Evolutionary conservation across 2,329 filamentous ascomycete species (phyloP).

Genomic region (Ophidiomyces ophidiicola): DNA sequence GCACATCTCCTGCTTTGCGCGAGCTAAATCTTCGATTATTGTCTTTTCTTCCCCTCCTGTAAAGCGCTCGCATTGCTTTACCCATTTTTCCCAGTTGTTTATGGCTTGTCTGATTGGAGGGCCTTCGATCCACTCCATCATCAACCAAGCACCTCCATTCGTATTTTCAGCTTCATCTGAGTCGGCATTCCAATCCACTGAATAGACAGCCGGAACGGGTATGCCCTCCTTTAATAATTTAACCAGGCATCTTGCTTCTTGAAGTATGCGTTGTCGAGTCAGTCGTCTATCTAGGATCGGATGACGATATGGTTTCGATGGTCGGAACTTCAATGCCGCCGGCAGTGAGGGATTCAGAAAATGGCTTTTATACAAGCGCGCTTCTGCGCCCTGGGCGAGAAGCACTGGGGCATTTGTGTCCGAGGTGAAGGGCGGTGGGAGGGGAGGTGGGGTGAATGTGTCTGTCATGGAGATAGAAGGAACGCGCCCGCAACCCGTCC

Average conservation of each 20-base stretch:
- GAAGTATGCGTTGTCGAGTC: conserved; percentile 73
- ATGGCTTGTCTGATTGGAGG: conserved; percentile 56
- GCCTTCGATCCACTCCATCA: conserved; percentile 76
- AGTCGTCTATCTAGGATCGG: conserved; percentile 76
- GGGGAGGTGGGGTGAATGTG: conserved; percentile 29
- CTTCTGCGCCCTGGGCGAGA: conserved; percentile 89
- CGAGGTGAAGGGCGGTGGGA: conserved; percentile 52
- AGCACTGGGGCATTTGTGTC: conserved; percentile 49
- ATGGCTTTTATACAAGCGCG: conserved; percentile 76
- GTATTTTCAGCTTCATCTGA: conserved; percentile 24
- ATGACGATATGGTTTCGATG: conserved; percentile 83
- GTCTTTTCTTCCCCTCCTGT: conserved; percentile 14
- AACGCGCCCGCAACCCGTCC: no score
- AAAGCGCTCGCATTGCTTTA: conserved; percentile 20
- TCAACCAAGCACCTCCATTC: conserved; percentile 63
- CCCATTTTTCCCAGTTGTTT: conserved; percentile 52
- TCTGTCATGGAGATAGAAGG: conserved; percentile 22
- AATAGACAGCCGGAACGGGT: conserved; percentile 69
- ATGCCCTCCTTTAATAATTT: conserved; percentile 70
- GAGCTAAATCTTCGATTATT: conserved; percentile 21
- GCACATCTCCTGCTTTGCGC: conserved; percentile 42
- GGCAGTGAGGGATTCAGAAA: conserved; percentile 58
- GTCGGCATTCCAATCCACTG: conserved; percentile 40
- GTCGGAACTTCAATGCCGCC: conserved; percentile 81
- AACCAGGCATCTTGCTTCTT: conserved; percentile 75